A percentile compares a stretch with the other conserved stretches of the same genome.
These are phyloP conservation scores for Sporothrix sp. DNA, from an alignment of 2,329 filamentous ascomycete species.

Conservation along the genomic window DNA sequence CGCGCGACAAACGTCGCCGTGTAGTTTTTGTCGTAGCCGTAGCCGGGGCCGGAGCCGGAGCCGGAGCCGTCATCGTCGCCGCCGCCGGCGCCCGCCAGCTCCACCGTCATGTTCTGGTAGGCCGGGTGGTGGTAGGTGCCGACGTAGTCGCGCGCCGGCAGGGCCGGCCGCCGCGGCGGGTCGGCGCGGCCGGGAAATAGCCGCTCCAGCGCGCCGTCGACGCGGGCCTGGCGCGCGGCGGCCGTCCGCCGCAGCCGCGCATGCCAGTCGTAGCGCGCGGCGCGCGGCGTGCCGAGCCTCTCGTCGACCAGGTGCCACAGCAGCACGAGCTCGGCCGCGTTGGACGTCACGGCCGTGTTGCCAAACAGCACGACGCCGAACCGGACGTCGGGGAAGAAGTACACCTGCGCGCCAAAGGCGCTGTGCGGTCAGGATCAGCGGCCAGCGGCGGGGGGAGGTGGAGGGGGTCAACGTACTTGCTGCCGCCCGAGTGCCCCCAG, in stretches of 20 bases:
- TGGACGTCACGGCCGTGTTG: slow-evolving; percentile 35
- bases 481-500: slow-evolving; percentile 33
- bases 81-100: neutral
- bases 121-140: slow-evolving; percentile 37
- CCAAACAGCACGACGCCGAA: slow-evolving; percentile 34
- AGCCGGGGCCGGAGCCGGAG: neutral
- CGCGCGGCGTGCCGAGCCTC: slow-evolving; percentile 25
- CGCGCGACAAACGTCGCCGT: slow-evolving; percentile 18
- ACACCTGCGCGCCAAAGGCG: slow-evolving; percentile 34
- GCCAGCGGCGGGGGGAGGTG: too few relatives aligned
- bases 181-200: slow-evolving; percentile 31
- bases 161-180: slow-evolving; percentile 26
- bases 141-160: slow-evolving; percentile 27
- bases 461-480: slow-evolving; percentile 21
- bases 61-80: neutral
- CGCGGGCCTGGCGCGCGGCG: slow-evolving; percentile 8
- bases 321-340: slow-evolving; percentile 25
- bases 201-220: slow-evolving; percentile 25
- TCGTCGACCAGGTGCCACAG: slow-evolving; percentile 33
- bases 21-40: slow-evolving; percentile 11
- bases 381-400: slow-evolving; percentile 34
- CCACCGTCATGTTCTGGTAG: slow-evolving; percentile 28
- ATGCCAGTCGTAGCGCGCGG: slow-evolving; percentile 30
- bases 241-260: slow-evolving; percentile 17
- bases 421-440: neutral